Conservation (phyloP, 192 early-diverging fungal genomes). For the Geranomyces variabilis region DNA sequence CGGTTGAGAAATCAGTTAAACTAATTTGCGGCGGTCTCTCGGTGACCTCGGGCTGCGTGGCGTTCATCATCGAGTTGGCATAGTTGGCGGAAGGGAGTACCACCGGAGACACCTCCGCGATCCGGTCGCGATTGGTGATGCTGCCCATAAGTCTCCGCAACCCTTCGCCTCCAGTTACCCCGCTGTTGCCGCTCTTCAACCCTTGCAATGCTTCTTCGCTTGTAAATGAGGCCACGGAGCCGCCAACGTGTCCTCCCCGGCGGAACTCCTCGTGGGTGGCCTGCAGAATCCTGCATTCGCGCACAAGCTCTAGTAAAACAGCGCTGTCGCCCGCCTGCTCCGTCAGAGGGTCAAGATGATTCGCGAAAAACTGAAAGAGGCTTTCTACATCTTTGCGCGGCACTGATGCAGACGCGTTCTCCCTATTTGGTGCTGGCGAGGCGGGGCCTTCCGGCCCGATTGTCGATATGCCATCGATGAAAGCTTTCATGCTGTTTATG, state of each 20-base stretch:
- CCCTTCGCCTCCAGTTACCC: background rate
- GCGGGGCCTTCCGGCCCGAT: background rate
- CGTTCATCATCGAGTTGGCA: background rate
- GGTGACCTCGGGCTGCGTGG: background rate
- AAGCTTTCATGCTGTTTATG: conserved; percentile 50
- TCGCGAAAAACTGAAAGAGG: conserved; percentile 23
- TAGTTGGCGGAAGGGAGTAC: background rate
- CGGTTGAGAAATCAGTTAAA: background rate
- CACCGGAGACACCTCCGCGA: background rate
- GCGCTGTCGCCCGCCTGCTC: background rate
- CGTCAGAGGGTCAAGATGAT: conserved; percentile 13
- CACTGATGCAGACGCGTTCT: background rate
- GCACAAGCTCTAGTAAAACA: background rate
- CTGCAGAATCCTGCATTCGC: conserved; percentile 4
- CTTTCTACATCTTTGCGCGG: conserved; percentile 11
- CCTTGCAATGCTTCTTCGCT: background rate
- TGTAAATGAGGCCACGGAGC: background rate
- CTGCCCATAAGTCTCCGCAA: conserved; percentile 1
- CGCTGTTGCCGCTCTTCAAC: background rate
- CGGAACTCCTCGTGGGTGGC: conserved; percentile 4
- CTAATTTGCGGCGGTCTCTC: background rate
- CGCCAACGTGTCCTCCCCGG: background rate
- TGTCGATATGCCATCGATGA: conserved; percentile 54
- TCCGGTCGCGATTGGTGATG: background rate
- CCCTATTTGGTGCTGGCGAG: background rate